Percentiles rank a stretch among this genome's conserved stretches.
These are phyloP conservation scores for Tephrocybe sp. DNA, from an alignment of 768 basidiomycete genomes.

Conservation along the genomic window DNA sequence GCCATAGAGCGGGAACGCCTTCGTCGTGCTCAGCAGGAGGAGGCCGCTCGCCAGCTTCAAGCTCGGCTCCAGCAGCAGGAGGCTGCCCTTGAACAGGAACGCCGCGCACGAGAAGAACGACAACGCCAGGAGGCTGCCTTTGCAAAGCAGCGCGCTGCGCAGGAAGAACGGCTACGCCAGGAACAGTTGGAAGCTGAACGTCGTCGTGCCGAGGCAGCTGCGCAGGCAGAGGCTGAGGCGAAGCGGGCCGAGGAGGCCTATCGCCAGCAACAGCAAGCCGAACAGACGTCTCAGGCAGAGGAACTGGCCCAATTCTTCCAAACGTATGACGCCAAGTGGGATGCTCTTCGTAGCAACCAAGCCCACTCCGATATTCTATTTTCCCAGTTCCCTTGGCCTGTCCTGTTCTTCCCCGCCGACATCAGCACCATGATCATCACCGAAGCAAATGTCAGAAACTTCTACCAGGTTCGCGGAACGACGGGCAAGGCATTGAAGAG, in stretches of 20 bases:
- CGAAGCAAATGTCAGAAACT: constrained; percentile 31
- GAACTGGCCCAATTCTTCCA: constrained; percentile 3
- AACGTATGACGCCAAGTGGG: constrained; percentile 17
- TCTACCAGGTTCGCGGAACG: constrained; percentile 37
- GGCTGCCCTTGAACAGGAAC: neutral
- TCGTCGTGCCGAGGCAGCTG: neutral
- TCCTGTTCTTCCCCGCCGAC: constrained; percentile 4
- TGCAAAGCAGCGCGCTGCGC: neutral
- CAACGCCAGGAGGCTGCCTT: neutral
- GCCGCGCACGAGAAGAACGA: neutral
- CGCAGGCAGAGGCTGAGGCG: constrained; percentile 3
- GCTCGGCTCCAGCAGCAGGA: too few relatives aligned
- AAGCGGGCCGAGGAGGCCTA: constrained; percentile 3
- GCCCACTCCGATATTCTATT: constrained; percentile 3
- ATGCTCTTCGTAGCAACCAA: constrained; percentile 1
- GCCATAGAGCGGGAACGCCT: neutral
- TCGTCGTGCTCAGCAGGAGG: neutral
- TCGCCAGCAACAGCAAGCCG: constrained; percentile 1
- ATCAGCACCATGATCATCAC: constrained; percentile 35
- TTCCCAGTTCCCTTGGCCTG: constrained; percentile 11
- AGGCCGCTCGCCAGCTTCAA: too few relatives aligned
- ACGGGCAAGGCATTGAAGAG: constrained; percentile 32
- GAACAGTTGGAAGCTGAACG: constrained; percentile 6
- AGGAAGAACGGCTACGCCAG: neutral
- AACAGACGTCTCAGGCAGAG: neutral